Conservation (phyloP, 2,329 filamentous ascomycete species). For the Emmonsiellopsis sp. region DNA sequence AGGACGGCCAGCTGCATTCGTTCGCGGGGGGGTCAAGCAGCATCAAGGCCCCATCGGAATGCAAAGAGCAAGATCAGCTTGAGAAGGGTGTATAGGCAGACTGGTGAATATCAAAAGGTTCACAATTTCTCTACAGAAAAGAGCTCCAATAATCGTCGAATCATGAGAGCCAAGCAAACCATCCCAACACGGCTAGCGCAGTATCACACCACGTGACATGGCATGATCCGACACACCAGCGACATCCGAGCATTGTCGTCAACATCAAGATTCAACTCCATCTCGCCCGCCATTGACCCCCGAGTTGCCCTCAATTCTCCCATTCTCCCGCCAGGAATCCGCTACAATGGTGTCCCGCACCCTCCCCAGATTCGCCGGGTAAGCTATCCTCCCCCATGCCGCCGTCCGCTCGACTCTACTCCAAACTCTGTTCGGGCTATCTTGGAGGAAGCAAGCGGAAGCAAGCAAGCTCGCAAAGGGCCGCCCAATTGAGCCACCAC, state of each 20-base stretch:
- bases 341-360: slow-evolving; percentile 35
- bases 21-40: background rate
- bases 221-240: background rate
- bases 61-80: background rate
- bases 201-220: background rate
- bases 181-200: background rate
- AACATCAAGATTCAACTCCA: background rate
- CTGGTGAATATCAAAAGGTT: no score
- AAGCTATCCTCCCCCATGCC: slow-evolving; percentile 16
- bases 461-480: no score
- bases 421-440: no score
- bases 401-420: no score
- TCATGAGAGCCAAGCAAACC: no score
- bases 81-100: no score
- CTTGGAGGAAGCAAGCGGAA: no score
- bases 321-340: slow-evolving; percentile 15
- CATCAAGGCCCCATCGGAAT: no score
- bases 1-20: slow-evolving; percentile 36
- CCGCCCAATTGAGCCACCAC: no score
- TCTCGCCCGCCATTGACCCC: slow-evolving; percentile 19
- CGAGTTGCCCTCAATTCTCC: slow-evolving; percentile 10
- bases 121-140: no score
- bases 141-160: no score
- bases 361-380: slow-evolving; percentile 35
- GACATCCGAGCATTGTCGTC: background rate